Conservation (phyloP, 306 rosid genomes). For the Lathyrus aphaca region DNA sequence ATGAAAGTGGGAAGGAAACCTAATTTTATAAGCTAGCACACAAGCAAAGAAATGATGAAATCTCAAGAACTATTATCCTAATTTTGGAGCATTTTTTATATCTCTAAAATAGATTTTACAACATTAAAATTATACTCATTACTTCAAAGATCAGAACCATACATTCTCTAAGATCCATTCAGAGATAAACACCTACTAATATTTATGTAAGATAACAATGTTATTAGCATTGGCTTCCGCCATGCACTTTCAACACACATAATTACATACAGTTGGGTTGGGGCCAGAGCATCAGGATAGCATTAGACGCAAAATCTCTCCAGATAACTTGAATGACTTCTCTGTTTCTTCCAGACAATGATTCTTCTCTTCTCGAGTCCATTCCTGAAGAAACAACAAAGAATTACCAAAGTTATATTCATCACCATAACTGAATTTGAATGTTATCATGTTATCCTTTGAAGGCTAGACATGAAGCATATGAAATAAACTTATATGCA, state of each 20-base stretch:
- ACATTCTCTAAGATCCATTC: no score
- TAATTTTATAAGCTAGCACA: no score
- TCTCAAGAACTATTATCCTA: no score
- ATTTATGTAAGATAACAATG: neutral
- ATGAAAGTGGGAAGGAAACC: no score
- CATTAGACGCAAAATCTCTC: constrained; percentile 92
- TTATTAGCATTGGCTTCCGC: constrained; percentile 39
- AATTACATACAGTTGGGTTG: constrained; percentile 12
- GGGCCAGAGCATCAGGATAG: constrained; percentile 50
- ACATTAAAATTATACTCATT: no score
- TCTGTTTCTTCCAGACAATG: constrained; percentile 96
- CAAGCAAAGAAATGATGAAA: no score
- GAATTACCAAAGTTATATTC: neutral
- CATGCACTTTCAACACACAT: constrained; percentile 24
- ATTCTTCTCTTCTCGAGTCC: constrained; percentile 95
- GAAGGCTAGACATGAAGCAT: neutral
- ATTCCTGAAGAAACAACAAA: constrained; percentile 53
- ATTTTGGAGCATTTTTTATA: no score
- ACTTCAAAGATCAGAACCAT: no score
- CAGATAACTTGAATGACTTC: constrained; percentile 84
- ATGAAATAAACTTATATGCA: constrained; percentile 14
- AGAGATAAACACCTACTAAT: no score
- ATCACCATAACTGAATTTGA: constrained; percentile 8
- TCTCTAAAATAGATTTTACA: no score
- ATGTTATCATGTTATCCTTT: neutral